Base-by-base conservation (phyloP, 1,284 basidiomycete species). In the Trametes hirsuta region DNA sequence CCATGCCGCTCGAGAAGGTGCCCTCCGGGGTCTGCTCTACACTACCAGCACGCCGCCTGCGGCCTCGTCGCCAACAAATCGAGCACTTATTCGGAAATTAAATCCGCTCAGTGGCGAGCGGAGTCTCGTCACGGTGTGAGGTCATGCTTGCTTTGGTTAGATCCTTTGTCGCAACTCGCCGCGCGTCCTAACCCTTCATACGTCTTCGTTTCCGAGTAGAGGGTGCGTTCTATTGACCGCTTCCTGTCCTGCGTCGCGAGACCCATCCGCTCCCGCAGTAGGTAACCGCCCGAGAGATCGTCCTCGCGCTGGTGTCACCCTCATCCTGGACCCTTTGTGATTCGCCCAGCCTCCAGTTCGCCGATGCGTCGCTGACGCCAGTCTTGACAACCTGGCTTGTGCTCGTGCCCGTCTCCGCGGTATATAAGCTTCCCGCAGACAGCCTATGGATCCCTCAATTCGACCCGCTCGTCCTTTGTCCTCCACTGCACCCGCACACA, bases 281-380 rank as follows among this genome's bases (percentile, higher is more conserved):
- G 24, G 10, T n/a, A 14, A 35, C 34, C 11, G 53, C 44, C 63
- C 59, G 54, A 18, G 47, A 60, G 61, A 65, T 65, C 64, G 49
- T 45, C 55, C 47, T 53, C 53, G 49, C 53, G 50, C 41, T 45
- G 45, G 55, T 42, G 50, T 58, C 50, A 53, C 57, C 36, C 39
- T 18, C 46, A 44, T 48, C 44, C n/a, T 30, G 30, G 30, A 34
- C 49, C 36, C 35, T 34, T 34, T 41, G 51, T 56, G 51, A 56
- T 65, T 55, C 52, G 58, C 54, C 36, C 47, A 48, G 22, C 47
- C 30, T 18, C 51, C n/a, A 49, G 54, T 58, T 55, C 58, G 55
- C 56, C 56, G 59, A 61, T 47, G 46, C 41, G 48, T 59, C 56
- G 51, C 54, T 62, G 61, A 54, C 62, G 46, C 61, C 54, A 44